phyloP scores from a whole-genome alignment of 1,284 basidiomycete species.

The Sporisorium graminicola region DNA sequence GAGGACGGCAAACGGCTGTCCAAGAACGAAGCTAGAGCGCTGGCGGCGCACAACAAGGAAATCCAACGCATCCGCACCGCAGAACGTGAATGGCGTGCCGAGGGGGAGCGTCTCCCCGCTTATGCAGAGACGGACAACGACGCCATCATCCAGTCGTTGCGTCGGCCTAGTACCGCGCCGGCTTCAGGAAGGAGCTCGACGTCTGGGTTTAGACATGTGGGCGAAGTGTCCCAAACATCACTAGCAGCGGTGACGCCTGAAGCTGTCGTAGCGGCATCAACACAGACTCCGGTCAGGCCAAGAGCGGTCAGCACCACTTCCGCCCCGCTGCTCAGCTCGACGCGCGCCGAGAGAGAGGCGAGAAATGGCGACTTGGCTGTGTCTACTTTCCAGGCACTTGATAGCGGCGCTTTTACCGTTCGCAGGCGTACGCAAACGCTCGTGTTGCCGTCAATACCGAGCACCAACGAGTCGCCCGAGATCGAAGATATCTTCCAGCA shows the following conservation, averaged over 20 bases:
- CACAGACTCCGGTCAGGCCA: neutral
- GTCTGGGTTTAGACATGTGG: neutral
- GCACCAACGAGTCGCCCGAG: conserved; percentile 32
- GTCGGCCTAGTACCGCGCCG: conserved; percentile 32
- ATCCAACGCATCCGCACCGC: conserved; percentile 48
- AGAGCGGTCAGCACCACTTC: conserved; percentile 29
- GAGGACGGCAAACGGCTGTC: conserved; percentile 43
- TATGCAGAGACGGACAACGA: conserved; percentile 42
- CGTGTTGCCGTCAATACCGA: conserved; percentile 21
- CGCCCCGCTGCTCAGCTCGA: conserved; percentile 5
- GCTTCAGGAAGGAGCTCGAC: conserved; percentile 17
- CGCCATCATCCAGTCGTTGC: conserved; percentile 37
- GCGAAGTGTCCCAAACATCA: neutral
- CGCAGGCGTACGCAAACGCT: conserved; percentile 29
- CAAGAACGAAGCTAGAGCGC: conserved; percentile 49
- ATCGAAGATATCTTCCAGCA: conserved; percentile 49
- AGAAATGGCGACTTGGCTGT: conserved; percentile 29
- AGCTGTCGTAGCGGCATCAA: neutral
- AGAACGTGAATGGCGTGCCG: conserved; percentile 47
- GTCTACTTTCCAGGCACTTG: conserved; percentile 22
- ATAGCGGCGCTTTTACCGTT: conserved; percentile 32
- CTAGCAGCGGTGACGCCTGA: neutral
- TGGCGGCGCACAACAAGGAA: conserved; percentile 44
- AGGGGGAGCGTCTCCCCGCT: conserved; percentile 37
- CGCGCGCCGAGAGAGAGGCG: conserved; percentile 20